Percentiles rank a stretch among this genome's conserved stretches.
Conservation (phyloP, 768 basidiomycete genomes). For the Hirschioporus abietinus region DNA sequence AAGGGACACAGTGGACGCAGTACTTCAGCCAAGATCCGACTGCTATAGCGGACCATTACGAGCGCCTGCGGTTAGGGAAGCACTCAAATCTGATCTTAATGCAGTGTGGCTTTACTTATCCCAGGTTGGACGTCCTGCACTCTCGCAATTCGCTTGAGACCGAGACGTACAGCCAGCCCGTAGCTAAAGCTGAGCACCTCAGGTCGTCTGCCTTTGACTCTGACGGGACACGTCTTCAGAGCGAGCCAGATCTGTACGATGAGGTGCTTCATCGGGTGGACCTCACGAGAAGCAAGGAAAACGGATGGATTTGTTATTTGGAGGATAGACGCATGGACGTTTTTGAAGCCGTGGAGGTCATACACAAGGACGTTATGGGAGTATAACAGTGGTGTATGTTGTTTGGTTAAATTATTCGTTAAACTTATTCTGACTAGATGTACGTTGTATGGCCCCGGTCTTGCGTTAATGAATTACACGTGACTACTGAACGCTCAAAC, state of each 20-base stretch:
- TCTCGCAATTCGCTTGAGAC: background rate
- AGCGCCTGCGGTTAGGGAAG: no score
- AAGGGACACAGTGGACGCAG: no score
- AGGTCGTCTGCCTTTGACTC: background rate
- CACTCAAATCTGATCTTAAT: background rate
- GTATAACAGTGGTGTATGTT: no score
- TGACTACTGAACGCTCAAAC: no score
- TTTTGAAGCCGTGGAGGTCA: background rate
- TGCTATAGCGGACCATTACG: no score
- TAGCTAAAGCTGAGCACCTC: background rate
- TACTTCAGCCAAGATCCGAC: no score
- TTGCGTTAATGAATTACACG: no score
- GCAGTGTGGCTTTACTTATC: background rate
- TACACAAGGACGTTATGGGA: background rate
- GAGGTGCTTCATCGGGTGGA: no score
- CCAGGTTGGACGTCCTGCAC: background rate
- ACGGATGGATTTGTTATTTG: background rate
- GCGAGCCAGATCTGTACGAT: background rate
- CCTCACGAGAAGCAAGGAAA: no score
- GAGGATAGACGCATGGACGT: background rate
- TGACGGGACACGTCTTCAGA: background rate
- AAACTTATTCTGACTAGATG: no score
- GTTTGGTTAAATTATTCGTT: no score
- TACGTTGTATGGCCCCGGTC: no score
- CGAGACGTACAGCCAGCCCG: background rate